Base-by-base conservation (phyloP, 495 filamentous ascomycete genomes). In the Aspergillus avenaceus region DNA sequence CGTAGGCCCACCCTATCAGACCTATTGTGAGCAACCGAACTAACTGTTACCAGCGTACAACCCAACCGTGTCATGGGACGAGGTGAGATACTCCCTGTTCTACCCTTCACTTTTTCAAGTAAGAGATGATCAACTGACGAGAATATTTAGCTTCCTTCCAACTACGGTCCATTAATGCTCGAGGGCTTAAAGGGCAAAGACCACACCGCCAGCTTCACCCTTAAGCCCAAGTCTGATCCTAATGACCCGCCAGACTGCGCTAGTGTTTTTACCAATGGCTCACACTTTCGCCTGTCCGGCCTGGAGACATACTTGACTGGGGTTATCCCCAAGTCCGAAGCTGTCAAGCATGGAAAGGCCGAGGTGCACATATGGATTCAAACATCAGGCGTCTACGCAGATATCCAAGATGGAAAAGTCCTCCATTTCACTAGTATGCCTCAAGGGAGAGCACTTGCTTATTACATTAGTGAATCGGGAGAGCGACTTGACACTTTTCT, bases 331-430 rank as follows among this genome's bases (percentile, higher is more conserved):
- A n/a, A 16, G 2, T 14, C 32, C 3, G 32, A 16, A 36, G n/a
- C 2, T 2, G n/a, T n/a, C n/a, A n/a, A n/a, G n/a, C n/a, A n/a
- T n/a, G n/a, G n/a, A n/a, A 2, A 22, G 12, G 31, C 26, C 12
- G 8, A n/a, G 1, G 45, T 47, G 5, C 21, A 38, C 22, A 14
- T 47, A 2, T 21, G 26, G 4, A 37, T 47, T 32, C 19, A 8
- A 2, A 47, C 45, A 24, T 47, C 45, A 3, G 45, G 45, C 7
- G 9, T 38, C 8, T 47, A 47, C 32, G 18, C 45, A 1, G 45
- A 47, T 13, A 47, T 38, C 31, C 12, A 25, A 16, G 18, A 7
- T 18, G 31, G 13, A 0, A 32, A 25, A 21, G 12, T 47, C 2
- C 38, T 14, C 12, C 5, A 47, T 16, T 47, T 38, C 18, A 18